phyloP scores from a whole-genome alignment of 169 alveolate genomes.

The Plasmodium fragile region DNA sequence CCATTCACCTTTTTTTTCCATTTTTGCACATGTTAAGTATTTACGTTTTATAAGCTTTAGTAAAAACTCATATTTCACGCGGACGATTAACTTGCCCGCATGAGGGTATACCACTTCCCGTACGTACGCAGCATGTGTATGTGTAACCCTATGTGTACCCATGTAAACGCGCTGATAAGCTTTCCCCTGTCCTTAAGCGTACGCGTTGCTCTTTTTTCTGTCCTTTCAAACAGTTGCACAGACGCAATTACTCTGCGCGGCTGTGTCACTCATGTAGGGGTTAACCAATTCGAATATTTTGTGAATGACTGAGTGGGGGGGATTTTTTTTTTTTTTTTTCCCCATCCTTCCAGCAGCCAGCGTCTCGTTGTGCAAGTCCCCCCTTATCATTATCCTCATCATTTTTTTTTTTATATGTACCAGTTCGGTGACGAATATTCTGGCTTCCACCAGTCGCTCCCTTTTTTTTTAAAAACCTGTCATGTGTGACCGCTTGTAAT shows the following conservation, averaged over 20 bases:
- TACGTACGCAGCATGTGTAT: not conserved
- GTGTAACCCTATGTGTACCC: not conserved
- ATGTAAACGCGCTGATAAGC: not conserved
- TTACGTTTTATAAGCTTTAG: not conserved
- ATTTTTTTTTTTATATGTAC: slow-evolving; percentile 1
- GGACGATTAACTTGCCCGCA: not conserved
- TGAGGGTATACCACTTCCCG: not conserved
- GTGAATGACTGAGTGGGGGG: not conserved
- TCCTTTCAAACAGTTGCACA: not conserved
- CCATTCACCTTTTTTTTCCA: not conserved
- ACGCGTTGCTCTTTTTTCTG: not conserved
- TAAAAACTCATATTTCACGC: not conserved
- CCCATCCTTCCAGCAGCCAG: not conserved
- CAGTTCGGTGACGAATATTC: not conserved
- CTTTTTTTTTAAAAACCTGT: not conserved
- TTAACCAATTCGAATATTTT: not conserved
- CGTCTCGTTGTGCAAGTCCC: not conserved
- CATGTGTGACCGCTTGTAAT: not conserved
- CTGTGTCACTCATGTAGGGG: not conserved
- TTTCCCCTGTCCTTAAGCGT: not conserved
- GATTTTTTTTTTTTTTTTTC: not conserved
- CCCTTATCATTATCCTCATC: not conserved
- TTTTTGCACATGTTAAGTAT: not conserved
- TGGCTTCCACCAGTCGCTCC: not conserved
- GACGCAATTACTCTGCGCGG: not conserved